Conservation (phyloP, 306 rosid species). For the Adenanthera pavonina region DNA sequence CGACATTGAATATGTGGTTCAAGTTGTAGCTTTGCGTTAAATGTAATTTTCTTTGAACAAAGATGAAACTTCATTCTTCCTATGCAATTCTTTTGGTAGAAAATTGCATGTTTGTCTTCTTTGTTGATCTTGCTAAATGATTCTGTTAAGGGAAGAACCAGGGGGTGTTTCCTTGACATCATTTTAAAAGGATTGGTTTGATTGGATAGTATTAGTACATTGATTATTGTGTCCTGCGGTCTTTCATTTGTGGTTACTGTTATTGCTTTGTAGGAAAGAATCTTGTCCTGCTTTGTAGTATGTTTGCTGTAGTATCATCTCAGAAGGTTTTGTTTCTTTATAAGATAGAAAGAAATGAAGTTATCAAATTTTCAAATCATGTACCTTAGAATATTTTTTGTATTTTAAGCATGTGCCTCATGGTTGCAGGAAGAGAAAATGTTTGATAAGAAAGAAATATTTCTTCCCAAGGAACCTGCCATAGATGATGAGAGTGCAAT, state of each 20-base stretch:
- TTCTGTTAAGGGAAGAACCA: not conserved
- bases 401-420: not conserved
- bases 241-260: not conserved
- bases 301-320: not conserved
- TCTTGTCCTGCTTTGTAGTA: not conserved
- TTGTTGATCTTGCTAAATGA: slow-evolving; percentile 1
- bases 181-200: not conserved
- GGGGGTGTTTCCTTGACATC: not conserved
- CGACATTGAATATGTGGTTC: not conserved
- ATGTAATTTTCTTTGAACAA: slow-evolving; percentile 13
- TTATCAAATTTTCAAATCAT: slow-evolving; percentile 6
- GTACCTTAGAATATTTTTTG: not conserved
- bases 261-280: not conserved
- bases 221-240: not conserved
- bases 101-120: slow-evolving; percentile 1
- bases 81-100: not conserved
- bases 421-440: slow-evolving; percentile 56
- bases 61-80: not conserved
- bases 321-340: not conserved
- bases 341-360: not conserved
- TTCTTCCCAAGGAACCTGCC: slow-evolving; percentile 67
- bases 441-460: slow-evolving; percentile 50
- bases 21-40: not conserved
- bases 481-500: slow-evolving; percentile 62
- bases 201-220: not conserved